Conservation (phyloP, 2,329 filamentous ascomycete genomes). For the Cercospora sesami region DNA sequence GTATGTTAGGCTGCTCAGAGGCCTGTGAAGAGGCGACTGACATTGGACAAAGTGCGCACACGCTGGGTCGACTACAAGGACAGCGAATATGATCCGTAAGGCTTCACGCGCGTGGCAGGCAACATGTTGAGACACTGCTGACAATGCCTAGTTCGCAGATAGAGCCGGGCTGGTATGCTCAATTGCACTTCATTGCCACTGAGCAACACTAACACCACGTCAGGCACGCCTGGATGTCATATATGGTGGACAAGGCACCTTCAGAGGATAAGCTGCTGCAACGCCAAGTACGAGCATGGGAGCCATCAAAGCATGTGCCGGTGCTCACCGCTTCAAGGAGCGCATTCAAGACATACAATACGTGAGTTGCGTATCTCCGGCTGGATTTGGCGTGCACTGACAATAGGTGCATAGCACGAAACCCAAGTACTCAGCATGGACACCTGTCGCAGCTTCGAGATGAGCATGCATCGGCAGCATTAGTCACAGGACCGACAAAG, state of each 20-base stretch:
- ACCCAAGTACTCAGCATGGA: constrained; percentile 53
- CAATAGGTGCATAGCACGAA: constrained; percentile 43
- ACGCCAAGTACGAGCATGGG: constrained; percentile 70
- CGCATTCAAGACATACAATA: constrained; percentile 91
- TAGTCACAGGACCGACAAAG: background rate
- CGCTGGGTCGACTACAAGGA: constrained; percentile 97
- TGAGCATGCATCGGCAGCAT: constrained; percentile 8
- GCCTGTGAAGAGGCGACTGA: background rate
- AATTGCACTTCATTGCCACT: background rate
- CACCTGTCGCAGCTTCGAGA: constrained; percentile 49
- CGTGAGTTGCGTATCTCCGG: constrained; percentile 63
- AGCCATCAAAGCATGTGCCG: constrained; percentile 69
- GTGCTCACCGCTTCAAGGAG: constrained; percentile 74
- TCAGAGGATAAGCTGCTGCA: constrained; percentile 71
- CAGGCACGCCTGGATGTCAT: constrained; percentile 95
- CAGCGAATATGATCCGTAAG: constrained; percentile 76
- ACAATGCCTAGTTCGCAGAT: constrained; percentile 67
- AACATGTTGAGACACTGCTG: constrained; percentile 33
- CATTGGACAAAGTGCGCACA: constrained; percentile 68
- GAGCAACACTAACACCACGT: constrained; percentile 15
- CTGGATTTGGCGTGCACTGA: constrained; percentile 2
- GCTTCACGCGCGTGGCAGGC: background rate
- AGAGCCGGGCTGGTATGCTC: constrained; percentile 77
- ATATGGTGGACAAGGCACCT: constrained; percentile 85
- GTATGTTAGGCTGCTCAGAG: constrained; percentile 54